These are phyloP conservation scores for Omphalotus guepiniiformis DNA, from an alignment of 768 basidiomycete genomes.

Conservation along the genomic window DNA sequence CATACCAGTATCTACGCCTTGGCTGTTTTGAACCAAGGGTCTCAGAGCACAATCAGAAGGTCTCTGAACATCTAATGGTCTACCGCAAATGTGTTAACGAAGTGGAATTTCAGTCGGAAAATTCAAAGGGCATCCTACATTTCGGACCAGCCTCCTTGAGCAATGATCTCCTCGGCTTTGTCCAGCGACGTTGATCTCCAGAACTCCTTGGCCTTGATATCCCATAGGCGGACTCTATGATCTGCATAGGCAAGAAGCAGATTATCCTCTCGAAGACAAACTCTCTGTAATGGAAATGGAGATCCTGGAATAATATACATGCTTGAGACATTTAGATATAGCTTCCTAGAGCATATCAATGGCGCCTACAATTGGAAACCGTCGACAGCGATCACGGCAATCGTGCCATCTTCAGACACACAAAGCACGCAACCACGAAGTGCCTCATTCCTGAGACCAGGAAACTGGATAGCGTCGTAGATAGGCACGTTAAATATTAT, in stretches of 20 bases:
- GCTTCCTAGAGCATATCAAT: conserved; percentile 2
- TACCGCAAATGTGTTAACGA: too few relatives aligned
- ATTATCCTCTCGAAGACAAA: conserved; percentile 67
- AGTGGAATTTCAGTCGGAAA: neutral
- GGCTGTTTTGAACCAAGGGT: conserved; percentile 16
- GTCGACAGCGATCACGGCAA: conserved; percentile 73
- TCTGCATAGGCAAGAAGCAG: conserved; percentile 74
- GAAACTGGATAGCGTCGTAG: conserved; percentile 50
- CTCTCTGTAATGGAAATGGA: conserved; percentile 53
- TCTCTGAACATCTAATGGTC: conserved; percentile 9
- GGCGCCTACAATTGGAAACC: conserved; percentile 71
- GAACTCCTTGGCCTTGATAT: conserved; percentile 76
- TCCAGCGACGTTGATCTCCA: conserved; percentile 75
- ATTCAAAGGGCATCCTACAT: conserved; percentile 41
- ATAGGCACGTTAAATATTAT: conserved; percentile 69
- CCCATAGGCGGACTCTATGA: conserved; percentile 82
- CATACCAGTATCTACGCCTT: conserved; percentile 22
- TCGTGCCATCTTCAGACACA: conserved; percentile 72
- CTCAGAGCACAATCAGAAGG: conserved; percentile 21
- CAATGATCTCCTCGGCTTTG: conserved; percentile 72
- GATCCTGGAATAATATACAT: conserved; percentile 81
- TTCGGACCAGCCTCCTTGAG: conserved; percentile 69
- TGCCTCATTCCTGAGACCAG: conserved; percentile 46
- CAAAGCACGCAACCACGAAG: conserved; percentile 69
- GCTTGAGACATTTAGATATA: conserved; percentile 32